Conservation (phyloP, 352 stramenopile genomes). For the Phytophthora citricola region DNA sequence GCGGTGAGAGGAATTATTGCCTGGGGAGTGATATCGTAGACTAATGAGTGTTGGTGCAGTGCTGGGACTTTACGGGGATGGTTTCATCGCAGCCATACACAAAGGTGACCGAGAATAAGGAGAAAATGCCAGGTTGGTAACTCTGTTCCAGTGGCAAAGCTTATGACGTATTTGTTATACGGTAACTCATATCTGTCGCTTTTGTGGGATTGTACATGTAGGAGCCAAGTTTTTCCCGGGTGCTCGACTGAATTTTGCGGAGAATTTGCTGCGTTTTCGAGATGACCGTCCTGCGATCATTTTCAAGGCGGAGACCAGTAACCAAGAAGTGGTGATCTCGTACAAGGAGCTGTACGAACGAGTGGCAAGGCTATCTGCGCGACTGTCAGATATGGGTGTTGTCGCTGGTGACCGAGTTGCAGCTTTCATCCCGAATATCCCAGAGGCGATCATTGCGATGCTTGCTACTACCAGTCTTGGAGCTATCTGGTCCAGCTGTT, state of each 20-base stretch:
- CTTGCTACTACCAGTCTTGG: constrained; percentile 74
- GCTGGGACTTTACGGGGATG: constrained; percentile 81
- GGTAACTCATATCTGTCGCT: too few relatives aligned
- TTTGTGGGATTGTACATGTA: too few relatives aligned
- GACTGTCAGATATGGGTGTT: constrained; percentile 56
- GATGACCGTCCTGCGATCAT: constrained; percentile 77
- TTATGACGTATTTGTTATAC: too few relatives aligned
- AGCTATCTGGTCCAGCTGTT: constrained; percentile 84
- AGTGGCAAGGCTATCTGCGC: constrained; percentile 54
- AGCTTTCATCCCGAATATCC: constrained; percentile 74
- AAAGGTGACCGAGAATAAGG: constrained; percentile 56
- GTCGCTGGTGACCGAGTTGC: constrained; percentile 66
- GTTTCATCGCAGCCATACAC: constrained; percentile 60
- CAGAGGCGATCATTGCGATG: constrained; percentile 79
- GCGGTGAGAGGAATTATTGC: constrained; percentile 25
- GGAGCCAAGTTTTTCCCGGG: constrained; percentile 75
- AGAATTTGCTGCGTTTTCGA: constrained; percentile 78
- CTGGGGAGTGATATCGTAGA: background rate
- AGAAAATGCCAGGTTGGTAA: constrained; percentile 58
- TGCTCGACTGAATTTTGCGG: constrained; percentile 74
- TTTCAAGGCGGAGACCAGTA: constrained; percentile 79
- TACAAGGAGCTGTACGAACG: constrained; percentile 73
- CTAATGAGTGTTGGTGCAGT: constrained; percentile 30
- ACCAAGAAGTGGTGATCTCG: constrained; percentile 56
- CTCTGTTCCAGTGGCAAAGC: too few relatives aligned